Evolutionary conservation across 75 land plant genomes (phyloP).

Genomic region (Pinus albicaulis): DNA sequence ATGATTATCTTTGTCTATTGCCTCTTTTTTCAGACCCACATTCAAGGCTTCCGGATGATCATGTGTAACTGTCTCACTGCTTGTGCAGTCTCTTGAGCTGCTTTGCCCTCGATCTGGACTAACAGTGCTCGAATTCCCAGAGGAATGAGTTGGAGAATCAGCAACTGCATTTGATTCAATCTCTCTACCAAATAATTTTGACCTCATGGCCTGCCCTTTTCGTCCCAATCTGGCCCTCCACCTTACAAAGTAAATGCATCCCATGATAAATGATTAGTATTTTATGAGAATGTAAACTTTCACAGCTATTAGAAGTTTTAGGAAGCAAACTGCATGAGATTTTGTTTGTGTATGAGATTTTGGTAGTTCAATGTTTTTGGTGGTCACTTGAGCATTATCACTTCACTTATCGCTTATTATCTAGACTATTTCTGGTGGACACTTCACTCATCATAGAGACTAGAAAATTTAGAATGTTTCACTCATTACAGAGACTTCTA

Average conservation of each 20-base stretch:
- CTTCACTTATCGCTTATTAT: too few species aligned
- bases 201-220: constrained; percentile 8
- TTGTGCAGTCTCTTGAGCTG: neutral
- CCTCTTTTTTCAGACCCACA: neutral
- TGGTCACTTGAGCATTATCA: too few species aligned
- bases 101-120: neutral
- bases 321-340: too few species aligned
- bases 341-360: too few species aligned
- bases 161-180: neutral
- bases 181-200: neutral
- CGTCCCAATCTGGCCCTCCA: neutral
- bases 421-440: too few species aligned
- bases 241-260: neutral
- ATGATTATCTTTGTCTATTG: neutral
- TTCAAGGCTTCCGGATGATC: constrained; percentile 6
- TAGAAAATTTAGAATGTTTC: too few species aligned
- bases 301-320: too few species aligned
- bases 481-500: too few species aligned
- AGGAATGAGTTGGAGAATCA: neutral
- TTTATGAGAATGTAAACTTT: too few species aligned
- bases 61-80: neutral
- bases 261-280: neutral
- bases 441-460: too few species aligned
- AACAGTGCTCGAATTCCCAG: neutral
- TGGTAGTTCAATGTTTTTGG: too few species aligned